Conservation (phyloP, 2,329 filamentous ascomycete genomes). For the Aspergillus luchuensis region DNA sequence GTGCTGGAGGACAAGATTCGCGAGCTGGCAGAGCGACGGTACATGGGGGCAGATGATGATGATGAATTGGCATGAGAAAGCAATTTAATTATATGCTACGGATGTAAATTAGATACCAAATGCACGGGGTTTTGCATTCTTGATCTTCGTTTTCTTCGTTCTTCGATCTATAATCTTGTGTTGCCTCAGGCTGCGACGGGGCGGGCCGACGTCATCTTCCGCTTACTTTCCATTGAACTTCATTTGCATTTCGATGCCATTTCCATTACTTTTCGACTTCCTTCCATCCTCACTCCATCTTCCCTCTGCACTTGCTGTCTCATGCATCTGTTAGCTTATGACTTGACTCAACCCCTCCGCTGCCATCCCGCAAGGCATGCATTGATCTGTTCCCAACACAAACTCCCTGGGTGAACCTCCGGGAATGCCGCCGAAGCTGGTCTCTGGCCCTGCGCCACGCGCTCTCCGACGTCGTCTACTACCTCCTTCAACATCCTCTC, state of each 20-base stretch:
- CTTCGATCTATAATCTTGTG: neutral
- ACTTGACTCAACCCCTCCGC: neutral
- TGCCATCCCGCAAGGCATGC: neutral
- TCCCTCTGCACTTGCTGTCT: neutral
- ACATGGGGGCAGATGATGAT: constrained; percentile 62
- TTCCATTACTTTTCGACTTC: neutral
- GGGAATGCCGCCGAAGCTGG: constrained; percentile 19
- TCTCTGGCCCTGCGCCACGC: constrained; percentile 3
- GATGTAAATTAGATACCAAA: neutral
- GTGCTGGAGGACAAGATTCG: constrained; percentile 89
- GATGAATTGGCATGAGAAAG: constrained; percentile 41
- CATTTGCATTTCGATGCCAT: neutral
- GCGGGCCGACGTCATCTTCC: constrained; percentile 12
- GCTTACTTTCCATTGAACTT: neutral
- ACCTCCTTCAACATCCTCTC: constrained; percentile 5
- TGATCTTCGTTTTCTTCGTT: neutral
- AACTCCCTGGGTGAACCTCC: constrained; percentile 4
- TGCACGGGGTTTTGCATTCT: no score
- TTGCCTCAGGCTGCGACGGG: neutral
- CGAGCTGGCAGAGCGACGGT: constrained; percentile 73
- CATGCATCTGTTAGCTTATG: neutral
- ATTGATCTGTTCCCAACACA: neutral
- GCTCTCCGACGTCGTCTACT: constrained; percentile 13
- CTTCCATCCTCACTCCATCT: neutral
- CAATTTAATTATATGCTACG: neutral